Conservation (phyloP, 2,329 filamentous ascomycete species). For the Claviceps lovelessii region DNA sequence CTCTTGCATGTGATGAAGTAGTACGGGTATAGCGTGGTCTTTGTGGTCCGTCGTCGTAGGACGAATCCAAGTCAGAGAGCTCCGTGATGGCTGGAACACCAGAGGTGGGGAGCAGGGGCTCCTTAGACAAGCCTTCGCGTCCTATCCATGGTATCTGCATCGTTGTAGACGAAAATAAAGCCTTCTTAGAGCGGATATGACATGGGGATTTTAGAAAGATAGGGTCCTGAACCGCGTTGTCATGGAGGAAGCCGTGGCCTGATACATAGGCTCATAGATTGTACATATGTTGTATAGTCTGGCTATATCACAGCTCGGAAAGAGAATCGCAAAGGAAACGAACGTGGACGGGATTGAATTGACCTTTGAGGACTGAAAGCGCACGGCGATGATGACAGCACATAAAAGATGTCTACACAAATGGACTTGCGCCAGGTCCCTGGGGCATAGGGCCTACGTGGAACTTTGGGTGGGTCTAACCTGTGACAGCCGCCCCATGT, state of each 20-base stretch:
- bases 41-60: conserved; percentile 14
- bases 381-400: neutral
- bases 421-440: neutral
- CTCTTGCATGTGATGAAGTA: conserved; percentile 41
- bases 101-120: conserved; percentile 21
- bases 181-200: conserved; percentile 2
- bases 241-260: conserved; percentile 1
- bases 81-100: conserved; percentile 21
- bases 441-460: conserved; percentile 2
- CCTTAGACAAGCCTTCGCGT: conserved; percentile 17
- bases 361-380: neutral
- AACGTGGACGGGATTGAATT: neutral
- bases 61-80: conserved; percentile 10
- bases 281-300: neutral
- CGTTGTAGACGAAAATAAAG: conserved; percentile 10
- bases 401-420: neutral
- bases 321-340: neutral
- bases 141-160: conserved; percentile 27
- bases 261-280: neutral
- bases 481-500: neutral
- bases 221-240: conserved; percentile 7
- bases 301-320: no score
- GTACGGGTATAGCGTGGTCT: conserved; percentile 29
- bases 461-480: conserved; percentile 3
- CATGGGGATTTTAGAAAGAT: conserved; percentile 7